Evolutionary conservation across 164 flowering plant species (phyloP), one percentile per base, ranked within the genome.

Genomic region (Chimonanthus salicifolius): DNA sequence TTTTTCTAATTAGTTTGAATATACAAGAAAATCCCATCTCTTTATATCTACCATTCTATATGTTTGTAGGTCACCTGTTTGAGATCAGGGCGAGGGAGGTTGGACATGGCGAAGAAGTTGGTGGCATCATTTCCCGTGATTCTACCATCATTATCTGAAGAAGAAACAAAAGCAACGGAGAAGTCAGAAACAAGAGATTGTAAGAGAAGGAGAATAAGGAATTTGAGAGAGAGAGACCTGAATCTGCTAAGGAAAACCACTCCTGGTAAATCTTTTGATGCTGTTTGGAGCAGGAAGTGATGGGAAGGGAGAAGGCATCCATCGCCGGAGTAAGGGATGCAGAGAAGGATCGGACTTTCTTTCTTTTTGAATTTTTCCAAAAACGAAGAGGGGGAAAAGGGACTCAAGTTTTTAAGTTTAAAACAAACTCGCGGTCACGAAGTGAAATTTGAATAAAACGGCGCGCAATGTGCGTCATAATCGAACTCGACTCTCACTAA

Each of bases 71-170:
- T 51, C 58, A 92, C 99, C 98, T 89, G 97, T 79, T 93, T 94
- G 71, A 96, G 95, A 73, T 92, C 97, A 3, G 84, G 82, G 7
- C 98, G 90, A 16, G 98, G 78, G 72, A 96, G 78, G 44, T 87
- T 90, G 3, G 99, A 88, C 89, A 94, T 78, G 44, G 85, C 75
- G 71, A 96, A 96, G 86, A 96, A 94, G 85, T 93, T 92, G 43
- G 68, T 88, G 1, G 99, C 97, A 62, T 96, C 99, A 49, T 66
- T 81, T 1, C 97, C 99, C 1, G 92, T 90, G 49, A 96, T 78
- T 10, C 98, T 88, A 2, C 97, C 98, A 84, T 96, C 99, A 10
- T 87, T 85, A 75, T 96, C 99, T 93, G 79, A 11, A 78, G 0
- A 50, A 43, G 21, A 65, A 69, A 43, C 65, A 5, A 8, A 15